Evolutionary conservation across 192 early-diverging fungal species (phyloP).

Genomic region (Backusella luteola): DNA sequence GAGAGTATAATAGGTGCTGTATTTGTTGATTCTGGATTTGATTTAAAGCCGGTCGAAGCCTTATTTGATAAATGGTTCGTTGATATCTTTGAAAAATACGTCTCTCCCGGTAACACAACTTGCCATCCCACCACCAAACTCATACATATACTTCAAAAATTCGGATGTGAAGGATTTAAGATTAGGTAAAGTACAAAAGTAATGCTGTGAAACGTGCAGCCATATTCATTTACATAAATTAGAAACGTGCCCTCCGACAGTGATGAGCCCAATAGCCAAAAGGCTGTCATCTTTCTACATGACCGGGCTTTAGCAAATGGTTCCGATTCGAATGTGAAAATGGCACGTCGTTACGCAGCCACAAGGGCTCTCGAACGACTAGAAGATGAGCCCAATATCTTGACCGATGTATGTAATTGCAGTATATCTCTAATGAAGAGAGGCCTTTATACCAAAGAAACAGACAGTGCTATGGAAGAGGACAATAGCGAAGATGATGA

Average conservation of each 20-base stretch:
- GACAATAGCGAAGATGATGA: not conserved
- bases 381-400: constrained; percentile 22
- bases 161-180: constrained; percentile 38
- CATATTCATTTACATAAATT: not conserved
- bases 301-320: constrained; percentile 26
- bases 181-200: constrained; percentile 26
- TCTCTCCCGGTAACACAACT: constrained; percentile 38
- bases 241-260: constrained; percentile 32
- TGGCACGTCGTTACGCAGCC: constrained; percentile 37
- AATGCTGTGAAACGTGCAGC: not conserved
- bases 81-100: constrained; percentile 37
- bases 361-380: constrained; percentile 20
- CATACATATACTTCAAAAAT: constrained; percentile 30
- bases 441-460: not conserved
- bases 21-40: constrained; percentile 78
- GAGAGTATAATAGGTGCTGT: constrained; percentile 88
- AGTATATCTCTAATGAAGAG: not conserved
- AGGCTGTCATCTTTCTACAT: constrained; percentile 43
- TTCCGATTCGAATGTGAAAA: constrained; percentile 30
- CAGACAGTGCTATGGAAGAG: not conserved
- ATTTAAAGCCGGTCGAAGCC: constrained; percentile 45
- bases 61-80: constrained; percentile 39
- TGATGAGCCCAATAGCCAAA: constrained; percentile 15
- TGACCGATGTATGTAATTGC: constrained; percentile 35
- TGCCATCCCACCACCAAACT: constrained; percentile 44